A percentile compares a stretch with the other conserved stretches of the same genome.
phyloP scores from a whole-genome alignment of 2,329 filamentous ascomycete genomes.

The Nannizziopsis arthrosporioides region DNA sequence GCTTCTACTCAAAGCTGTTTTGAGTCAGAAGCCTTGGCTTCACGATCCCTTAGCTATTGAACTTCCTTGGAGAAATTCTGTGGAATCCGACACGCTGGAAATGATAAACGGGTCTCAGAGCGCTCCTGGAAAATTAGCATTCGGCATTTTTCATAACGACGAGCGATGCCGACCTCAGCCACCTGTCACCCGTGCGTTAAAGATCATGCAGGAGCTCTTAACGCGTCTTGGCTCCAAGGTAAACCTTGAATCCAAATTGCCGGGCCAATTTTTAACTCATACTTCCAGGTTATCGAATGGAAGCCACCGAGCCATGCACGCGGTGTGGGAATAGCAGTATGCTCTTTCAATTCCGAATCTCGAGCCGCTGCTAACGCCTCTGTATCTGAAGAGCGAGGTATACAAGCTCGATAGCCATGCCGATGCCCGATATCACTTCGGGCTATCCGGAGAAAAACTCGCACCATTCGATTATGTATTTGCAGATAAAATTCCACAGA shows the following conservation, averaged over 20 bases:
- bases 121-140: constrained; percentile 34
- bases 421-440: constrained; percentile 42
- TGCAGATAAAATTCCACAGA: constrained; percentile 29
- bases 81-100: constrained; percentile 27
- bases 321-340: constrained; percentile 32
- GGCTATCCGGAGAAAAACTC: constrained; percentile 42
- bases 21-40: constrained; percentile 52
- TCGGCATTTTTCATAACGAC: constrained; percentile 46
- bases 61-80: constrained; percentile 50
- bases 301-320: constrained; percentile 41
- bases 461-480: constrained; percentile 21
- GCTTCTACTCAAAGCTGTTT: constrained; percentile 45
- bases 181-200: constrained; percentile 45
- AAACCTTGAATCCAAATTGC: neutral
- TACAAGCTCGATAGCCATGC: constrained; percentile 24
- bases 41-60: constrained; percentile 54
- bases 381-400: neutral
- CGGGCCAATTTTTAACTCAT: neutral
- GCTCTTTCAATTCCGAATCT: constrained; percentile 13
- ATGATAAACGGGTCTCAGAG: constrained; percentile 29
- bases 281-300: constrained; percentile 43
- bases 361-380: neutral
- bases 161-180: constrained; percentile 43
- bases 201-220: constrained; percentile 41
- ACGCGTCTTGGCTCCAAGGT: constrained; percentile 42